phyloP scores from a whole-genome alignment of 495 filamentous ascomycete species.

The Neurospora sp. region DNA sequence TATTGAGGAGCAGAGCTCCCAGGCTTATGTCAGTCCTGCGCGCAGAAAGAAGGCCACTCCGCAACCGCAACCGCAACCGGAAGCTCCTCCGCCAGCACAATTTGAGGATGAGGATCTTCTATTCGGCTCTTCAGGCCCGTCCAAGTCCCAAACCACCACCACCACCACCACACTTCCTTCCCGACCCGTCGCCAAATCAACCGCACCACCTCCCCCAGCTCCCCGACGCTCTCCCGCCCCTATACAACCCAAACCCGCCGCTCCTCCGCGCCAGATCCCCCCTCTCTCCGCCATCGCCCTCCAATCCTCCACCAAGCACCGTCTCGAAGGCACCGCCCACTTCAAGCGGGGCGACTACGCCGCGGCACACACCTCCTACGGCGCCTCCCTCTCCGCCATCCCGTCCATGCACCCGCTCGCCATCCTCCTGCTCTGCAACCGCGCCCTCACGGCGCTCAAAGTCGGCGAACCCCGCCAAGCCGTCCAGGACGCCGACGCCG shows the following conservation, averaged over 20 bases:
- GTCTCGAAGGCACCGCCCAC: slow-evolving; percentile 68
- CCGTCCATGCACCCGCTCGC: slow-evolving; percentile 75
- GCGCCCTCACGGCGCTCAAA: slow-evolving; percentile 78
- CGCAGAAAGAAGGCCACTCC: slow-evolving; percentile 59
- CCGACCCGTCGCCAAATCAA: slow-evolving; percentile 17
- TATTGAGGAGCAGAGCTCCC: slow-evolving; percentile 69
- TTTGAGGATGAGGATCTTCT: slow-evolving; percentile 47
- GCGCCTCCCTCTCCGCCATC: slow-evolving; percentile 59
- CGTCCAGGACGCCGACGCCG: slow-evolving; percentile 70
- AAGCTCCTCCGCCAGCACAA: slow-evolving; percentile 32
- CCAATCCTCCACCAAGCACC: slow-evolving; percentile 60
- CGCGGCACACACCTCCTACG: slow-evolving; percentile 72
- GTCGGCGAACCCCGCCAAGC: slow-evolving; percentile 81
- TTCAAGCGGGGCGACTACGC: slow-evolving; percentile 94
- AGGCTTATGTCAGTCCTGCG: slow-evolving; percentile 86
- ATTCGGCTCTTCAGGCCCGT: slow-evolving; percentile 29
- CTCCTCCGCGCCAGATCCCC: slow-evolving; percentile 55
- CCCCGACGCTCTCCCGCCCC: slow-evolving; percentile 27
- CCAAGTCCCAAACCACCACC: slow-evolving; percentile 8
- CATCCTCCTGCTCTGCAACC: slow-evolving; percentile 84
- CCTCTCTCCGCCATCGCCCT: slow-evolving; percentile 56
- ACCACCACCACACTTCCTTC: slow-evolving; percentile 8
- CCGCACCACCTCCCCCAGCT: slow-evolving; percentile 27
- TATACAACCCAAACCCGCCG: slow-evolving; percentile 19
- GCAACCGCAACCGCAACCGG: slow-evolving; percentile 31